Evolutionary conservation across 768 basidiomycete species (phyloP).

Genomic region (Naematelia aurantialba): DNA sequence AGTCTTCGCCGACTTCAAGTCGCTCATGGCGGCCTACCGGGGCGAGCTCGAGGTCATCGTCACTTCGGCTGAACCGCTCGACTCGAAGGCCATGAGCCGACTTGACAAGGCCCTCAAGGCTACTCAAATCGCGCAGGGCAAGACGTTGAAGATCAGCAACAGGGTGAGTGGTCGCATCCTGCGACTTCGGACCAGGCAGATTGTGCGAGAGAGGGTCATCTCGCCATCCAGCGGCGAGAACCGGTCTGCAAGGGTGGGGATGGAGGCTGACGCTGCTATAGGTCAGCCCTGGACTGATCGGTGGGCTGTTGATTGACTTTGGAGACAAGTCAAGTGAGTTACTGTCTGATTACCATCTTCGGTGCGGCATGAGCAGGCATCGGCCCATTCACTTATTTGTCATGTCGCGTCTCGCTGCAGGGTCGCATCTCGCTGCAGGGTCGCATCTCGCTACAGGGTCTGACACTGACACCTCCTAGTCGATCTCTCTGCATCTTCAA

Average conservation of each 20-base stretch:
- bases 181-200: no score
- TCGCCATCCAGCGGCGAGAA: no score
- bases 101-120: constrained; percentile 83
- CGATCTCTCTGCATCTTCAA: constrained; percentile 88
- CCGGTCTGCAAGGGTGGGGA: not conserved
- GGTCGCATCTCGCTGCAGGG: not conserved
- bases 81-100: constrained; percentile 64
- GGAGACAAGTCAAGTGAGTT: constrained; percentile 78
- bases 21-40: constrained; percentile 79
- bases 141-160: constrained; percentile 83
- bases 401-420: not conserved
- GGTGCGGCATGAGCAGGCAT: not conserved
- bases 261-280: constrained; percentile 47
- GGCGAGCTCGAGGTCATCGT: constrained; percentile 91
- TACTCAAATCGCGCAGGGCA: constrained; percentile 81
- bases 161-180: constrained; percentile 61
- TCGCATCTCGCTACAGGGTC: not conserved
- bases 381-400: not conserved
- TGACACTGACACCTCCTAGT: constrained; percentile 49
- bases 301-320: constrained; percentile 91
- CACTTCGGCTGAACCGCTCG: constrained; percentile 78
- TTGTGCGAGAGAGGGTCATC: no score
- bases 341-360: not conserved
- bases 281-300: constrained; percentile 89
- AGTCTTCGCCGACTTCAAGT: constrained; percentile 87